Percentiles rank a stretch among this genome's conserved stretches.
Conservation (phyloP, 495 filamentous ascomycete genomes). For the Penicillium samsonianum region DNA sequence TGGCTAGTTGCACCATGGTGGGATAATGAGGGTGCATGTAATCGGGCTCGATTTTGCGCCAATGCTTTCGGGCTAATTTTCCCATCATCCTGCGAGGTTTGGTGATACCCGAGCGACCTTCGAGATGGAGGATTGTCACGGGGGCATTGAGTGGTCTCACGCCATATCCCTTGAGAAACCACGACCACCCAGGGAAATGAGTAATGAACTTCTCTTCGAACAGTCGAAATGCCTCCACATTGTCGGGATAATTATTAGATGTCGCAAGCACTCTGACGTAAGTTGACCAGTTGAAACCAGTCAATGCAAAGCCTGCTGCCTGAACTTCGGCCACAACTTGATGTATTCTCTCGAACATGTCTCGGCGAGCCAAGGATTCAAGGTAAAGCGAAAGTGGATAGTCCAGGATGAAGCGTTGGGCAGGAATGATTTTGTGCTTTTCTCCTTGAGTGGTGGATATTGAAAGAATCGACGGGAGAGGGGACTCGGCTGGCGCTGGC, state of each 20-base stretch:
- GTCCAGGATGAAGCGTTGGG: slow-evolving; percentile 60
- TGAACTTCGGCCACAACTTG: slow-evolving; percentile 53
- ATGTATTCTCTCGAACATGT: slow-evolving; percentile 48
- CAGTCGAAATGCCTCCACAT: slow-evolving; percentile 58
- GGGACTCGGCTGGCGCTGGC: not conserved
- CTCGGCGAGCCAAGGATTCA: slow-evolving; percentile 49
- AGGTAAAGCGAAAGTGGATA: slow-evolving; percentile 62
- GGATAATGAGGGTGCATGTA: slow-evolving; percentile 53
- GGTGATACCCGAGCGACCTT: slow-evolving; percentile 21
- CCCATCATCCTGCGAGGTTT: slow-evolving; percentile 31
- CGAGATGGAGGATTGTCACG: slow-evolving; percentile 29
- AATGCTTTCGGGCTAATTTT: slow-evolving; percentile 31
- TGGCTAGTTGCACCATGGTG: slow-evolving; percentile 57
- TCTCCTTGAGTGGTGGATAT: not conserved
- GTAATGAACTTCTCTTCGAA: slow-evolving; percentile 77
- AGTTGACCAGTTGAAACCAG: slow-evolving; percentile 54
- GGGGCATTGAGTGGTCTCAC: slow-evolving; percentile 35
- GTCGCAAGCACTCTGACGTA: slow-evolving; percentile 52
- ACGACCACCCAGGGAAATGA: slow-evolving; percentile 70
- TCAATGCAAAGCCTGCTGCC: slow-evolving; percentile 64
- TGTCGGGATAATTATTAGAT: slow-evolving; percentile 37
- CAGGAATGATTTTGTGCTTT: slow-evolving; percentile 41
- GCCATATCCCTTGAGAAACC: slow-evolving; percentile 34
- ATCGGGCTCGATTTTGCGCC: slow-evolving; percentile 39
- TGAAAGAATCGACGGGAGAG: not conserved